Evolutionary conservation across 2,329 filamentous ascomycete genomes (phyloP), one percentile per base, ranked within the genome.

Genomic region (Rutstroemia sydowiana): DNA sequence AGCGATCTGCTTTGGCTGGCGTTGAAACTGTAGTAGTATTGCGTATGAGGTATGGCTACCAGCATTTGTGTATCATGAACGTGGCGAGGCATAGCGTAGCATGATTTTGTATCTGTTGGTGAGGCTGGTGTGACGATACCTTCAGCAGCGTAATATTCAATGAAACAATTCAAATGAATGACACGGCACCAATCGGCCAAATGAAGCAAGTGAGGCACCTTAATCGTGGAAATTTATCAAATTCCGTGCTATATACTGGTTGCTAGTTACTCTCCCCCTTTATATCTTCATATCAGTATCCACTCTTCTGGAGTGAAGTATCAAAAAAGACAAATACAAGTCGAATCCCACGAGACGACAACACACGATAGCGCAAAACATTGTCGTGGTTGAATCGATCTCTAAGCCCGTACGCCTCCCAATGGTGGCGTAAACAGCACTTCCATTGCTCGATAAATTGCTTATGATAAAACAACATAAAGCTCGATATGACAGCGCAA

Each of bases 341-440:
- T 45, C 56, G 59, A 58, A 56, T 61, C 62, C 62, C 63, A 64
- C 59, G 62, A 61, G 57, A 59, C 54, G 52, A 52, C 51, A 55
- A 55, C 50, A 48, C 48, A 62, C 68, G 70, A 77, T 78, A 78
- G 75, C 75, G 75, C 69, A 72, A 61, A 66, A 70, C 75, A 78
- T 78, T 78, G 72, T 78, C 72, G 65, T 63, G 61, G 61, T 34
- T 63, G 37, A 32, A 39, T 41, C 21, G 18, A 59, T 66, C 65
- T 57, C 68, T 70, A 66, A 65, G 69, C 71, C 69, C 67, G 68
- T 69, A 74, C 69, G 68, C 71, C 70, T 71, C 71, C 70, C 67
- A 68, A 68, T 69, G 66, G 73, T 75, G 71, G 71, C 71, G 72
- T 68, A 71, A 26, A 59, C 68, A 53, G 68, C 71, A 75, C 70